These are phyloP conservation scores for Salix arbutifolia DNA, from an alignment of 345 rosid genomes.

Conservation along the genomic window DNA sequence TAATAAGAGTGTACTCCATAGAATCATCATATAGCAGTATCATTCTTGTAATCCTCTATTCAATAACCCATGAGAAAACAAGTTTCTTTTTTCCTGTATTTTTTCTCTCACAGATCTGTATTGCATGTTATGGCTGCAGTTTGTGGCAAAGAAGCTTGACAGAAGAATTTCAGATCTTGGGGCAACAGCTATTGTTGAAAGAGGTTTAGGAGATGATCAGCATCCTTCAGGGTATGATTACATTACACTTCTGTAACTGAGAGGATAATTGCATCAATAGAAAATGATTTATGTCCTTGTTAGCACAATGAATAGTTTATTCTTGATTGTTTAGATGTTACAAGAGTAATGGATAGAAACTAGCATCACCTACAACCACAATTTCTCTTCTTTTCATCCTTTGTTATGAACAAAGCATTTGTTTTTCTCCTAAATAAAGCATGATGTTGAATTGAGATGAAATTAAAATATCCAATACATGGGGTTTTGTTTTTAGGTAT, in stretches of 20 bases:
- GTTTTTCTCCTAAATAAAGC: neutral
- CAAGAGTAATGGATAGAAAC: no score
- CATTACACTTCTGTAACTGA: neutral
- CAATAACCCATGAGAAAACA: neutral
- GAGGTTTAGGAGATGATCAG: constrained; percentile 94
- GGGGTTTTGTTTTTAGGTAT: constrained; percentile 43
- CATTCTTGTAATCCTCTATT: neutral
- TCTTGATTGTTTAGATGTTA: no score
- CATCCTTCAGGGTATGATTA: constrained; percentile 90
- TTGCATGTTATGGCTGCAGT: constrained; percentile 46
- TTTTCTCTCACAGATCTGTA: neutral
- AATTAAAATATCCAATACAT: neutral
- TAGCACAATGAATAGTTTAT: no score
- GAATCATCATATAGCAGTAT: neutral
- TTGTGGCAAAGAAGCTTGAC: constrained; percentile 94
- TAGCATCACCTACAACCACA: no score
- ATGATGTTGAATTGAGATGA: neutral
- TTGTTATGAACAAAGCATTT: neutral
- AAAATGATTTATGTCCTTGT: no score
- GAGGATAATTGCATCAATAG: no score
- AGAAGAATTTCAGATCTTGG: constrained; percentile 86
- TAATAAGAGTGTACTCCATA: neutral
- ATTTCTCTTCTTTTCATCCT: no score
- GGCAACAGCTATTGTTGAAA: constrained; percentile 57
- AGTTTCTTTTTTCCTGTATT: neutral